Evolutionary conservation across 371 early-diverging fungal genomes (phyloP), one percentile per base, ranked within the genome.

Genomic region (Mortierella polycephala): DNA sequence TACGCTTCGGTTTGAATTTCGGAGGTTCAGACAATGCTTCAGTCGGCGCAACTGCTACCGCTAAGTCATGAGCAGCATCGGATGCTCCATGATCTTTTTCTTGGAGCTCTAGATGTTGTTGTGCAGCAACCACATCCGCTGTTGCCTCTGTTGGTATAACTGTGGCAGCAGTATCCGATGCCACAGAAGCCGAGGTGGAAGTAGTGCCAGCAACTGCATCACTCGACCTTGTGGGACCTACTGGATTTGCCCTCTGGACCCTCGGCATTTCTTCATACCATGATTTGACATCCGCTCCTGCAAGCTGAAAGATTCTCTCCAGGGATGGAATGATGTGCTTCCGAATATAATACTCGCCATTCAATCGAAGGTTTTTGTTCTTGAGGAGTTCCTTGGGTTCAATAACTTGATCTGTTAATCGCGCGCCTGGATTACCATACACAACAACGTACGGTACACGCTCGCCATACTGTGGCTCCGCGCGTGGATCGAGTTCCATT

Each of bases 371-470:
- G 1, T 86, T 87, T 82, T 82, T 83, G 72, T 90, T 86, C 18
- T 65, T 49, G 16, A 93, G 74, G 9, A 93, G 72, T 8, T 85
- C 88, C 47, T 89, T 85, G 0, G 96, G 96, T 1, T 84, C 73
- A 7, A 93, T 87, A 5, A 91, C 90, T 44, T 87, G 88, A 62
- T 95, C 95, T 13, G 88, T 85, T 11, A 95, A 74, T n/a, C 88
- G 84, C 8, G 87, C 84, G 12, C 87, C 84, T 0, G 90, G 89
- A 0, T 90, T 91, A 5, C 88, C 85, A 64, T 91, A 83, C 0
- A 92, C 89, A 0, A 97, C 93, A 1, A 96, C 88, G 59, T 93
- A 96, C 0, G 98, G 95, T 2, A 96, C 93, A 5, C 98, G 89
- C 66, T 96, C 95, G 3, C 93, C 94, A 67, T 94, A 89, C 62